Percentiles rank a stretch among this genome's conserved stretches.
Conservation (phyloP, 352 stramenopile species). For the Phytopythium mirpurense region DNA sequence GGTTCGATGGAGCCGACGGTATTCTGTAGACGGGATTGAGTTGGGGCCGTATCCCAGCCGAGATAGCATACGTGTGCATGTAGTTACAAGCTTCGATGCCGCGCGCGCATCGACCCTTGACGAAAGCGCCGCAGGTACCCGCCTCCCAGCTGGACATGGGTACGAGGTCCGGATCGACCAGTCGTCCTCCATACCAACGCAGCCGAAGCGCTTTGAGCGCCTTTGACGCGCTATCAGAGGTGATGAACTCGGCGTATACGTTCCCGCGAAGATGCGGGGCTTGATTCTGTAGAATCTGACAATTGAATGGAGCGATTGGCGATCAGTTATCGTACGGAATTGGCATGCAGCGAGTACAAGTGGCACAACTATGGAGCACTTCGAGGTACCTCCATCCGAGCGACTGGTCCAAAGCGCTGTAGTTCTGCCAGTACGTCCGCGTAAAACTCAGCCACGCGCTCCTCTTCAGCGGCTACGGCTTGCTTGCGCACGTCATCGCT, state of each 20-base stretch:
- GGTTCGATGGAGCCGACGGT: not conserved
- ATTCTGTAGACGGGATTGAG: not conserved
- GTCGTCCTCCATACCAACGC: slow-evolving; percentile 14
- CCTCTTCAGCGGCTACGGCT: not conserved
- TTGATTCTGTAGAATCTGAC: slow-evolving; percentile 21
- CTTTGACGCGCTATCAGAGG: slow-evolving; percentile 6
- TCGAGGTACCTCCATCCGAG: slow-evolving; percentile 17
- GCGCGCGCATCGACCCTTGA: slow-evolving; percentile 8
- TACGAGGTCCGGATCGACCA: slow-evolving; percentile 10
- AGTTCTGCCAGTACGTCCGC: slow-evolving; percentile 8
- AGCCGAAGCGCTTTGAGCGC: slow-evolving; percentile 12
- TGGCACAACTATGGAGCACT: too few species aligned
- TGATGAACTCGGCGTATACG: slow-evolving; percentile 22
- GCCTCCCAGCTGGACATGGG: slow-evolving; percentile 10
- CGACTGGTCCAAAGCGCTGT: slow-evolving; percentile 8
- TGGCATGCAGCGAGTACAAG: too few species aligned
- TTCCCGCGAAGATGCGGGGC: slow-evolving; percentile 17
- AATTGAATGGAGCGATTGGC: too few species aligned
- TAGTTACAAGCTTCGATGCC: slow-evolving; percentile 15
- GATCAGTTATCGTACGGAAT: too few species aligned
- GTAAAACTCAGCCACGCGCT: slow-evolving; percentile 6
- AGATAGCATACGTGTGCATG: slow-evolving; percentile 7
- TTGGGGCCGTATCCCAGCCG: not conserved
- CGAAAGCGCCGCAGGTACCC: slow-evolving; percentile 10
- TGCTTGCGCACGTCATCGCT: too few species aligned